Evolutionary conservation across 352 stramenopile species (phyloP).

Genomic region (Globisporangium sylvaticum): DNA sequence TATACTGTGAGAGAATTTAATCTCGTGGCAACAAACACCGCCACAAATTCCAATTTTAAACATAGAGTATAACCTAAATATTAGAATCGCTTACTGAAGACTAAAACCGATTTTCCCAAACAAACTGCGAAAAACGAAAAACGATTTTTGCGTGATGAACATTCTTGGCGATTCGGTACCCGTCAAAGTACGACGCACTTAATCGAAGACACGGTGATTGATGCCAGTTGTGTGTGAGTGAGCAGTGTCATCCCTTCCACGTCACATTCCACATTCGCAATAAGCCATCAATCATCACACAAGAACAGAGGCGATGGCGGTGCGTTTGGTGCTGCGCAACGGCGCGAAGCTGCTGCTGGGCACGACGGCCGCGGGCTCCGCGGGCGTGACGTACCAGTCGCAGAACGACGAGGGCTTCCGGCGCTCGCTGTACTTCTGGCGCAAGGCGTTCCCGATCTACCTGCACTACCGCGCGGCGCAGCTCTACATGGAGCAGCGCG

Average conservation of each 20-base stretch:
- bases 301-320: constrained; percentile 8
- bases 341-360: constrained; percentile 53
- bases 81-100: too few species aligned
- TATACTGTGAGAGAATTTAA: too few species aligned
- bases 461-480: constrained; percentile 74
- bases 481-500: constrained; percentile 62
- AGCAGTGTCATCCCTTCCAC: not conserved
- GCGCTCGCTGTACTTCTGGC: constrained; percentile 83
- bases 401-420: constrained; percentile 77
- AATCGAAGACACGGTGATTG: not conserved
- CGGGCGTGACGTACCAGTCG: constrained; percentile 51
- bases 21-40: too few species aligned
- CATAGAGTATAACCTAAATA: too few species aligned
- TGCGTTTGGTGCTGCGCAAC: constrained; percentile 46
- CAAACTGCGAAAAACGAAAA: too few species aligned
- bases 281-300: not conserved
- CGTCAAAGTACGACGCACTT: not conserved
- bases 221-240: not conserved
- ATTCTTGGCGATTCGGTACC: not conserved
- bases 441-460: constrained; percentile 86
- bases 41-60: too few species aligned
- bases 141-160: not conserved
- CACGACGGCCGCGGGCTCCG: constrained; percentile 38
- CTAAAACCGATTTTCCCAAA: too few species aligned
- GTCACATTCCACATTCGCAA: not conserved